A percentile compares a stretch with the other conserved stretches of the same genome.
Conservation (phyloP, 768 basidiomycete species). For the Dentipellis sp. region DNA sequence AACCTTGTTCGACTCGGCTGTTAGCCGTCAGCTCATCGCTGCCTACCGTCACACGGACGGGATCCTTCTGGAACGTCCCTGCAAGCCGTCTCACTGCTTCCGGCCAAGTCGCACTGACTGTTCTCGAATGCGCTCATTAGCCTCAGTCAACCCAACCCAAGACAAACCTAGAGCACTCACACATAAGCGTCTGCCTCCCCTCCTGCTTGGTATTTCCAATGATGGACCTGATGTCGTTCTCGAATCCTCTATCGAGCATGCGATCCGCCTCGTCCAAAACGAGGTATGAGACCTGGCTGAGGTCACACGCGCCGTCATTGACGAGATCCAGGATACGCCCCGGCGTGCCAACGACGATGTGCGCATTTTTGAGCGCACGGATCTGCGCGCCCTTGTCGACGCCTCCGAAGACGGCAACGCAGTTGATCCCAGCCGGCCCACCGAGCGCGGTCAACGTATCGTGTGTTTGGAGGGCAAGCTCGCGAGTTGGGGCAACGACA, state of each 20-base stretch:
- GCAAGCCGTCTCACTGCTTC: conserved; percentile 87
- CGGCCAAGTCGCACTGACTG: conserved; percentile 98
- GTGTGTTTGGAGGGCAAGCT: conserved; percentile 93
- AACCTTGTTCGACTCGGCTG: conserved; percentile 78
- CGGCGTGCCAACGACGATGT: conserved; percentile 92
- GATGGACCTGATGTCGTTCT: conserved; percentile 92
- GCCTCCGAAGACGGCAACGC: conserved; percentile 92
- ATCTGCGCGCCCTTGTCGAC: conserved; percentile 83
- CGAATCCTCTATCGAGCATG: conserved; percentile 97
- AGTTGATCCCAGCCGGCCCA: conserved; percentile 49
- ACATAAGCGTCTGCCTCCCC: conserved; percentile 89
- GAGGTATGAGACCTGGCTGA: conserved; percentile 83
- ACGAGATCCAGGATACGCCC: conserved; percentile 91
- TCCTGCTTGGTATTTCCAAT: conserved; percentile 65
- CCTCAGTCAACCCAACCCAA: not conserved
- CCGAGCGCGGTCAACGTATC: conserved; percentile 71
- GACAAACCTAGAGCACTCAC: conserved; percentile 35
- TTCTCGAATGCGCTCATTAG: not conserved
- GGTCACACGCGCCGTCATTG: conserved; percentile 75
- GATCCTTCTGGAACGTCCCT: conserved; percentile 74
- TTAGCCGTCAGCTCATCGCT: conserved; percentile 94
- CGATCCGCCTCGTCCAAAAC: conserved; percentile 97
- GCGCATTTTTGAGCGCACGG: conserved; percentile 49
- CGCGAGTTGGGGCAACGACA: conserved; percentile 90
- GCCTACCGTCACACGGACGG: conserved; percentile 89